These are phyloP conservation scores for Poa annua DNA, from an alignment of 176 grass and related monocot genomes.

Conservation along the genomic window DNA sequence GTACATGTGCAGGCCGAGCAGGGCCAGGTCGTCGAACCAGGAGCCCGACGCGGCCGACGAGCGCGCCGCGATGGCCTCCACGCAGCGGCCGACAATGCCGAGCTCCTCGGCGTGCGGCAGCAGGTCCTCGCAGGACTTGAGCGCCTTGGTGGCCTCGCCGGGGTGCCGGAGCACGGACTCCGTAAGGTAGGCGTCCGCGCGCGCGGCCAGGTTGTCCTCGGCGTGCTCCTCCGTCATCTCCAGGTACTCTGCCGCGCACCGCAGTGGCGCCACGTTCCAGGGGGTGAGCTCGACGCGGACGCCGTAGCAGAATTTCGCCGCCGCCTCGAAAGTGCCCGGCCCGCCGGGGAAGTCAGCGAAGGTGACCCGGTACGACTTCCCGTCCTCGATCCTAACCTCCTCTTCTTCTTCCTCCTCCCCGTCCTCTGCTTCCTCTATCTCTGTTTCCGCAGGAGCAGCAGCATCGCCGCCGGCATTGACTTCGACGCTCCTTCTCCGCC, in stretches of 20 bases:
- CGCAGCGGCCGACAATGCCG: conserved; percentile 62
- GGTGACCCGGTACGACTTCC: conserved; percentile 51
- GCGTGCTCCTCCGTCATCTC: conserved; percentile 84
- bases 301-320: conserved; percentile 90
- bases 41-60: conserved; percentile 53
- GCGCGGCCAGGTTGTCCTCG: conserved; percentile 75
- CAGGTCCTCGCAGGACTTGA: conserved; percentile 93
- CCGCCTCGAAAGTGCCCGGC: conserved; percentile 74
- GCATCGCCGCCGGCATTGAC: conserved; percentile 14
- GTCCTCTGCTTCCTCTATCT: conserved; percentile 58
- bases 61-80: conserved; percentile 72
- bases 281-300: conserved; percentile 80
- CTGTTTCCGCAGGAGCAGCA: conserved; percentile 25
- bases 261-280: conserved; percentile 78
- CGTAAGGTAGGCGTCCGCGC: conserved; percentile 60
- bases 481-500: neutral
- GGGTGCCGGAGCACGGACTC: conserved; percentile 60
- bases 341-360: conserved; percentile 75
- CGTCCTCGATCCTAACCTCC: conserved; percentile 24
- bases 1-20: conserved; percentile 76
- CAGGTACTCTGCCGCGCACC: conserved; percentile 84
- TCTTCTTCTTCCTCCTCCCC: conserved; percentile 1
- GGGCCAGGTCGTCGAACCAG: conserved; percentile 73
- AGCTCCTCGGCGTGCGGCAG: conserved; percentile 71
- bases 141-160: conserved; percentile 66